These are phyloP conservation scores for Candida oleophila DNA, from an alignment of 805 yeast genomes.

Conservation along the genomic window DNA sequence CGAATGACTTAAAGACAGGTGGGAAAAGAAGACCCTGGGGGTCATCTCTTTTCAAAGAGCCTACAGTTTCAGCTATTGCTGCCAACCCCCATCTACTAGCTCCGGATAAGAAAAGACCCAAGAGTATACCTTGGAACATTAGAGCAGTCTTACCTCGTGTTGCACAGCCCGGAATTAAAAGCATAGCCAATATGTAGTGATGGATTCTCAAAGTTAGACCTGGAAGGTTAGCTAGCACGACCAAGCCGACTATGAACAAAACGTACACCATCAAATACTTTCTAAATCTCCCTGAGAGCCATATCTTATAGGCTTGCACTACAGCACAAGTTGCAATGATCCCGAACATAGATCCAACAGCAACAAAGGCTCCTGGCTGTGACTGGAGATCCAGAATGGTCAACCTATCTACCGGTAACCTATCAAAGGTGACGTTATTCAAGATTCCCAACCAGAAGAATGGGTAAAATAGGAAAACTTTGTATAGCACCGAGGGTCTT, in stretches of 20 bases:
- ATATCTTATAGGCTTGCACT: slow-evolving; percentile 73
- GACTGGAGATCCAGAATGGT: slow-evolving; percentile 66
- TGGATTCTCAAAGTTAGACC: slow-evolving; percentile 77
- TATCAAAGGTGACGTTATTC: slow-evolving; percentile 85
- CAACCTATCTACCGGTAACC: slow-evolving; percentile 83
- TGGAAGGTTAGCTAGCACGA: slow-evolving; percentile 51
- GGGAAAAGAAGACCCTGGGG: slow-evolving; percentile 58
- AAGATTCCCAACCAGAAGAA: slow-evolving; percentile 81
- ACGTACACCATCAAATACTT: slow-evolving; percentile 58
- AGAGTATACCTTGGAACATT: slow-evolving; percentile 77
- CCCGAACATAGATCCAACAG: slow-evolving; percentile 52
- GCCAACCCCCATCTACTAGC: slow-evolving; percentile 93
- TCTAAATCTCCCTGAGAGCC: slow-evolving; percentile 73
- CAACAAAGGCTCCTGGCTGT: slow-evolving; percentile 74
- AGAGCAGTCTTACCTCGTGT: slow-evolving; percentile 70
- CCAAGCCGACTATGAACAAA: slow-evolving; percentile 41
- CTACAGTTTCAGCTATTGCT: slow-evolving; percentile 76
- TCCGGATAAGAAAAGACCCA: slow-evolving; percentile 83
- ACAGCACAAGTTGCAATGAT: slow-evolving; percentile 53
- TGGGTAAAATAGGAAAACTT: slow-evolving; percentile 68
- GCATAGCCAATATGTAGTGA: slow-evolving; percentile 72
- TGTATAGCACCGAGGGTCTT: slow-evolving; percentile 36
- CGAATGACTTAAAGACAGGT: slow-evolving; percentile 43
- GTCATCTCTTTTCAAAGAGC: slow-evolving; percentile 68
- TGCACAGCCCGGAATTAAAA: slow-evolving; percentile 80